Base-by-base conservation (phyloP, 2,329 filamentous ascomycete species). In the Fusarium begoniae region DNA sequence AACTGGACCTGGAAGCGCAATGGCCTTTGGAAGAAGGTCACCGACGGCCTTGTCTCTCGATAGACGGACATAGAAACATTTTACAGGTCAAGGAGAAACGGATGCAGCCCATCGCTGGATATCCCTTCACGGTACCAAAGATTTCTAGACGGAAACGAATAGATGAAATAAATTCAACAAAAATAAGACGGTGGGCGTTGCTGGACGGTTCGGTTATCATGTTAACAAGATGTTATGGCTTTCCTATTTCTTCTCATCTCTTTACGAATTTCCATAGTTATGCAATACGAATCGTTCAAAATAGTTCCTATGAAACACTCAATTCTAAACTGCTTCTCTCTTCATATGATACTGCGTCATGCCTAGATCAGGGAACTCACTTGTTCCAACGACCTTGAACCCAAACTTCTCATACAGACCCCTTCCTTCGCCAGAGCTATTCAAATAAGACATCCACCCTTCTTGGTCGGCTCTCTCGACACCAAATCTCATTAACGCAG, bases 1-100 rank as follows among this genome's bases (percentile, higher is more conserved):
- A 85, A 90, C 63, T 94, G 92, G 92, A 86, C 82, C 14, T 94
- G 92, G 92, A 87, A 90, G 48, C 82, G 84, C 62, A 79, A 83
- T 50, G 81, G 82, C 2, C 73, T 83, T 70, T 84, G 82, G 81
- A 80, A 82, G 74, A 80, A 81, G 74, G 74, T 73, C 20, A 50
- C 66, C 15, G 76, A 78, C 13, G 73, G 75, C 12, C 66, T 78
- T 7, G 73, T 41, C 56, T 78, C 77, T 26, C 70, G 76, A 77
- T 79, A 72, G 65, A 70, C 22, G 60, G 53, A 32, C 48, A 64
- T 38, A 62, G 40, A 61, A 45, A 26, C 35, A 50, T 48, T 43
- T 38, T 48, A 67, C 37, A 48, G 54, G 63, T 48, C 30, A 37
- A 61, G 48, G 54, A 66, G 57, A 67, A 30, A 30, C 32, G 44